Evolutionary conservation across 371 early-diverging fungal species (phyloP), one percentile per base, ranked within the genome.

Genomic region (Syncephalastrum contaminatum): DNA sequence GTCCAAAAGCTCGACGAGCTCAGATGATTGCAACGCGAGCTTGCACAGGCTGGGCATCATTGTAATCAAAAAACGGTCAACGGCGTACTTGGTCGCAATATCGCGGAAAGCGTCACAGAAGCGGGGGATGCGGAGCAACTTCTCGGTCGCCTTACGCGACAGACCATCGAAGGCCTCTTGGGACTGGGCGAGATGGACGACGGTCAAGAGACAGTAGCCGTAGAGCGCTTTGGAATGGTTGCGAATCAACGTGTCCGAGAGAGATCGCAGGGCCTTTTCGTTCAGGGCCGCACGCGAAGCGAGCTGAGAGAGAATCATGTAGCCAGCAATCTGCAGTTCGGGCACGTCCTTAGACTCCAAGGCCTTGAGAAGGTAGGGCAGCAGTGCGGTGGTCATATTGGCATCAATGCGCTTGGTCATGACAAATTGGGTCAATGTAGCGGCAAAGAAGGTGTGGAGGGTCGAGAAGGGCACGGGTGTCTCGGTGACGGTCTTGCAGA

Each of bases 231-330:
- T 63, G 58, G 67, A 52, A 60, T 63, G 57, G 44, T 73, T 60
- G 27, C 65, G 58, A 22, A 80, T 62, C 64, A 82, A 77, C 21
- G 74, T 62, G 47, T 67, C 63, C 22, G 80, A 66, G 14, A 87
- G 51, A 2, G 73, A 66, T 3, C 56, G 44, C n/a, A 82, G 57
- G n/a, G 84, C 82, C 14, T 82, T 80, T 3, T 58, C 55, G 21
- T 65, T 72, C 48, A 89, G 62, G 0, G 76, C 55, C 4, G 74
- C 67, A 21, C 80, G 78, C 41, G 80, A 73, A 4, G 85, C 75
- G 18, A 89, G 63, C 62, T 87, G 87, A 15, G 86, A 82, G 27
- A 89, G 60, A 44, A 88, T 82, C 87, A 89, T 87, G 51, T 87
- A 88, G 5, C 80, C 71, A 0, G 87, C 82, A 48, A 84, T 62